Percentiles rank a stretch among this genome's conserved stretches.
phyloP scores from a whole-genome alignment of 106 monocot species.

The Alisma plantagoaquatica region DNA sequence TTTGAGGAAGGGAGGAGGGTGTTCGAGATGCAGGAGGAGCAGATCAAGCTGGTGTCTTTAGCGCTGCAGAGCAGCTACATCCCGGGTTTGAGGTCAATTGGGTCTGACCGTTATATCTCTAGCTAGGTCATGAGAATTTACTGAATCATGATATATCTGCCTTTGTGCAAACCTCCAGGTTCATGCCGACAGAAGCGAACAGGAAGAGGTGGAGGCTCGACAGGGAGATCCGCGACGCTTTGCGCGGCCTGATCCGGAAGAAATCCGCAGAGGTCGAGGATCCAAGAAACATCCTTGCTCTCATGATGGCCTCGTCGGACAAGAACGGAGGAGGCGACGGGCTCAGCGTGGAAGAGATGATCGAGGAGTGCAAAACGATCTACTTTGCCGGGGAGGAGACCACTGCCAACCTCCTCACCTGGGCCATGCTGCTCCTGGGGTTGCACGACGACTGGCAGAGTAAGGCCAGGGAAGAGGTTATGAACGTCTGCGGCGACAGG shows the following conservation, averaged over 20 bases:
- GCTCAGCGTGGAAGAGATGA: conserved; percentile 55
- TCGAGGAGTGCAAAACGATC: conserved; percentile 91
- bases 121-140: no score
- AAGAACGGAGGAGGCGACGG: conserved; percentile 25
- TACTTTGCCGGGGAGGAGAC: conserved; percentile 96
- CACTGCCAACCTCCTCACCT: conserved; percentile 63
- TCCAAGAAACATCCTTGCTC: conserved; percentile 55
- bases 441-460: conserved; percentile 70
- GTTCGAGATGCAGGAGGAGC: conserved; percentile 69
- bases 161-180: no score
- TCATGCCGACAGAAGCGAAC: conserved; percentile 30
- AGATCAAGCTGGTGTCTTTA: conserved; percentile 44
- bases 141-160: no score
- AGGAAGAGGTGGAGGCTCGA: conserved; percentile 29
- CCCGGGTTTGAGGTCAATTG: conserved; percentile 82
- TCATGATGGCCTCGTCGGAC: conserved; percentile 48
- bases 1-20: conserved; percentile 59
- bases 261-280: conserved; percentile 33
- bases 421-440: conserved; percentile 53
- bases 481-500: conserved; percentile 16
- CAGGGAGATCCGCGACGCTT: conserved; percentile 34
- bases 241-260: conserved; percentile 31
- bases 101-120: no score
- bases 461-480: conserved; percentile 66
- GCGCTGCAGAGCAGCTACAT: conserved; percentile 58